Evolutionary conservation across 106 monocot genomes (phyloP), one percentile per base, ranked within the genome.

Genomic region (Phalaenopsis aphrodite): DNA sequence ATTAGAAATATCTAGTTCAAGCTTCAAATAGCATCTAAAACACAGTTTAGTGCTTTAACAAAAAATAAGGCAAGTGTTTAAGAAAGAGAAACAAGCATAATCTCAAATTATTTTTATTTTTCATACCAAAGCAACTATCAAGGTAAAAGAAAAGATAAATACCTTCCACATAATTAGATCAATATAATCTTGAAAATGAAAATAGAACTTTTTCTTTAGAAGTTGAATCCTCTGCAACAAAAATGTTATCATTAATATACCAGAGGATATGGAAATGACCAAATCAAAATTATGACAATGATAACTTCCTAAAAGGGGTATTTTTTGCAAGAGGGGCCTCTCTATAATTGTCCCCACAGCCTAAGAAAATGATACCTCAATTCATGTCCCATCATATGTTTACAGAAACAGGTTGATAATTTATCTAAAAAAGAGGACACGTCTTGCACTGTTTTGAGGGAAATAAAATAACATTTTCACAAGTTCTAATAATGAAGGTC

Each of bases 111-210:
- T 74, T 42, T 49, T 3, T 11, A 49, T 3, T 1, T 2, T 12
- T 76, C 24, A 14, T 76, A 30, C 0, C 24, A 12, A 15, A 42
- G 76, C 12, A 76, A 76, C 19, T 19, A 75, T 2, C 71, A 42
- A 81, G n/a, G 39, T 36, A 41, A 21, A 10, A 37, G 23, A 42
- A 5, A 18, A 39, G 14, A 16, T 78, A 43, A 79, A 38, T 87
- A 99, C 99, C 89, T 99, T 99, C 85, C 89, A 93, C 84, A 99
- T 93, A 78, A 99, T 90, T 41, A 99, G 85, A 79, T 95, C 89
- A 84, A 95, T 79, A 79, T 91, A 99, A 83, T 99, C 95, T 91
- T 95, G 95, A 87, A 99, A 99, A 87, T 93, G 93, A 75, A 91
- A 91, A 83, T 99, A 95, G 76, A 99, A 99, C 86, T 91, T 95